Conservation (phyloP, 257 asterid species). For the Solanum corneliomulleri region DNA sequence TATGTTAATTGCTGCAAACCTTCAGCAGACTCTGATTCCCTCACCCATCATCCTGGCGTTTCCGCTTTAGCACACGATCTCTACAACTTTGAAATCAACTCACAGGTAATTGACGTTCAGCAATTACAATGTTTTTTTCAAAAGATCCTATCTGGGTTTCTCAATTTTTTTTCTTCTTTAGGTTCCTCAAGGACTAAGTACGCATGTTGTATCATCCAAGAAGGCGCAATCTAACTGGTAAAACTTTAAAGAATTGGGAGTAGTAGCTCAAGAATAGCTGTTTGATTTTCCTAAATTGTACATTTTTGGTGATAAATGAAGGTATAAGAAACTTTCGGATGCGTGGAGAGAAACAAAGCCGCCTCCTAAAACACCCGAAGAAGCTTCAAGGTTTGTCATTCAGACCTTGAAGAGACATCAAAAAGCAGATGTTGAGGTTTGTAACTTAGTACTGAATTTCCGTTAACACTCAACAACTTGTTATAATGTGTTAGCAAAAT, state of each 20-base stretch:
- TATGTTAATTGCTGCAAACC: constrained; percentile 39
- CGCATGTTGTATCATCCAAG: constrained; percentile 69
- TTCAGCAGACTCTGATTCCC: constrained; percentile 36
- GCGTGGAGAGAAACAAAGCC: constrained; percentile 94
- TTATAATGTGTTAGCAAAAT: not conserved
- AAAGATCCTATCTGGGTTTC: not conserved
- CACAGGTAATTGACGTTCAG: constrained; percentile 36
- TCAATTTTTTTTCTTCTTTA: not conserved
- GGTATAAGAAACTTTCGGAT: constrained; percentile 77
- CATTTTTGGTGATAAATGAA: constrained; percentile 14
- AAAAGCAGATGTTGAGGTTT: constrained; percentile 91
- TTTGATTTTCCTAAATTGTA: not conserved
- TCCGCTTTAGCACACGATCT: constrained; percentile 82
- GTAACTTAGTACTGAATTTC: not conserved
- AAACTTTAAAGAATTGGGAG: not conserved
- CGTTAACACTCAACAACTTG: not conserved
- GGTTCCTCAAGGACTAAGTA: constrained; percentile 77
- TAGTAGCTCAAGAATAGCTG: not conserved
- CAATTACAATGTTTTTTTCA: no score
- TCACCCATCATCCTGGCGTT: constrained; percentile 54
- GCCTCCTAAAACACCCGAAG: constrained; percentile 80
- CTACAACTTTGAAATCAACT: constrained; percentile 67
- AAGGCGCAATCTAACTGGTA: constrained; percentile 95
- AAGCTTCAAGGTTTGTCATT: constrained; percentile 72
- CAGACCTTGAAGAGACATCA: constrained; percentile 69